A percentile compares a stretch with the other conserved stretches of the same genome.
Conservation (phyloP, 257 asterid genomes). For the Solanum chaucha region DNA sequence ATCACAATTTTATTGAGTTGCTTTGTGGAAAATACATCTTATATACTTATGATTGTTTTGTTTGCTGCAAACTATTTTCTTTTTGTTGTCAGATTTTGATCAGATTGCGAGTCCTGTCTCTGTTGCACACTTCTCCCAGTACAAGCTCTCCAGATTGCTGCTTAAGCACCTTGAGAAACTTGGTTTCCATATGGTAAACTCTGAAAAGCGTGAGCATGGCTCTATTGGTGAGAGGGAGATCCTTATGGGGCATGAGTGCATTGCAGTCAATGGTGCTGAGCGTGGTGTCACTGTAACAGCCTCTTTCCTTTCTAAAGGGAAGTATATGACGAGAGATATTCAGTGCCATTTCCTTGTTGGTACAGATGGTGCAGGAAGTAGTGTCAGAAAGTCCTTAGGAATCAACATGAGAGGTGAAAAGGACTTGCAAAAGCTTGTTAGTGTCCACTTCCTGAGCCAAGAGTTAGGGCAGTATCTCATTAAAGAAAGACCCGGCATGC, state of each 20-base stretch:
- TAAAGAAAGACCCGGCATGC: slow-evolving; percentile 88
- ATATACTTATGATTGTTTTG: background rate
- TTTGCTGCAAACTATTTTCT: slow-evolving; percentile 6
- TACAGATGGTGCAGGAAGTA: slow-evolving; percentile 89
- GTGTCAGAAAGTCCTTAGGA: slow-evolving; percentile 60
- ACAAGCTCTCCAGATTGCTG: slow-evolving; percentile 62
- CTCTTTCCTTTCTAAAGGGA: slow-evolving; percentile 36
- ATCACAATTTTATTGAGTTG: background rate
- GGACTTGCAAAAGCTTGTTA: slow-evolving; percentile 77
- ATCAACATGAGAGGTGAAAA: slow-evolving; percentile 68
- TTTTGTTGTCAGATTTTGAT: slow-evolving; percentile 64
- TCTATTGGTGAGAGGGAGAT: slow-evolving; percentile 33
- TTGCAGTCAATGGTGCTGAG: slow-evolving; percentile 31
- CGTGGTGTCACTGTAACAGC: slow-evolving; percentile 47
- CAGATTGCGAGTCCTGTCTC: slow-evolving; percentile 71
- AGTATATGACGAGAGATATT: slow-evolving; percentile 25
- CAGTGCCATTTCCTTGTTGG: slow-evolving; percentile 67
- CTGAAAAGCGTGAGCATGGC: slow-evolving; percentile 10
- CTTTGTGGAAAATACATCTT: background rate
- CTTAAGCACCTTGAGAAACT: slow-evolving; percentile 51
- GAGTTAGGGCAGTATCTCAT: slow-evolving; percentile 76
- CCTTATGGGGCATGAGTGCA: slow-evolving; percentile 77
- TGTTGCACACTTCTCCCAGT: slow-evolving; percentile 95
- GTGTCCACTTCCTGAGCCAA: slow-evolving; percentile 73
- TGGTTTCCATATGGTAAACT: slow-evolving; percentile 29